Evolutionary conservation across 805 yeast genomes (phyloP).

Genomic region (Saturnispora kantuleensis): DNA sequence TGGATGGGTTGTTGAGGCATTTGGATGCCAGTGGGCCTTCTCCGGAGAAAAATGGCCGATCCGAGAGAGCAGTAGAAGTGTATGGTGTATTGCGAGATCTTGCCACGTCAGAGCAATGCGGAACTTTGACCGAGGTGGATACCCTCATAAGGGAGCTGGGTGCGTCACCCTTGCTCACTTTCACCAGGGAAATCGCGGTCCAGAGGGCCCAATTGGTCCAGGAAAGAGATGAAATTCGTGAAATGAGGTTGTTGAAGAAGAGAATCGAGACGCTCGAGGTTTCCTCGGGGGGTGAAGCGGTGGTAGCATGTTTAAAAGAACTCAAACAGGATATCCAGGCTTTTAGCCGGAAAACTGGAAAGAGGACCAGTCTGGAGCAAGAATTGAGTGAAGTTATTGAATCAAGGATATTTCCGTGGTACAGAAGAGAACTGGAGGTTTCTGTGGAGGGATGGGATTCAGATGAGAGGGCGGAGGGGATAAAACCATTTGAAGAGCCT

Average conservation of each 20-base stretch:
- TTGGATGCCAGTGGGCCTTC: background rate
- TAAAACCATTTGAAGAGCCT: background rate
- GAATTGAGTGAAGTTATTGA: background rate
- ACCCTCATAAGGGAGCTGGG: conserved; percentile 8
- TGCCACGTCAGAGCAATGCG: background rate
- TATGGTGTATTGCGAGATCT: background rate
- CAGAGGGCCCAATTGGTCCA: conserved; percentile 7
- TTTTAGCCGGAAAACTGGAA: no score
- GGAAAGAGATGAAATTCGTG: background rate
- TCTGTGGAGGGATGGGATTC: conserved; percentile 5
- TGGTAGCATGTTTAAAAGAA: no score
- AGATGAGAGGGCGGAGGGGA: no score
- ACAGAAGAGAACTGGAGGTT: background rate
- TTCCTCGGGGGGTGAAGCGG: background rate
- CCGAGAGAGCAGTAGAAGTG: background rate
- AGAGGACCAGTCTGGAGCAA: background rate
- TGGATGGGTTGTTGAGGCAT: background rate
- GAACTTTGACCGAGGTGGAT: conserved; percentile 3
- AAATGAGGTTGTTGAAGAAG: background rate
- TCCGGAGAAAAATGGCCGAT: background rate
- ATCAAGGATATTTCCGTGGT: background rate
- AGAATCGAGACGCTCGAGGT: background rate
- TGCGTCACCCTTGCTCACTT: conserved; percentile 8
- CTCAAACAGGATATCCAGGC: no score
- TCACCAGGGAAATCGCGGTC: conserved; percentile 8